Conservation (phyloP, 192 early-diverging fungal genomes). For the Backusella morwellensis region DNA sequence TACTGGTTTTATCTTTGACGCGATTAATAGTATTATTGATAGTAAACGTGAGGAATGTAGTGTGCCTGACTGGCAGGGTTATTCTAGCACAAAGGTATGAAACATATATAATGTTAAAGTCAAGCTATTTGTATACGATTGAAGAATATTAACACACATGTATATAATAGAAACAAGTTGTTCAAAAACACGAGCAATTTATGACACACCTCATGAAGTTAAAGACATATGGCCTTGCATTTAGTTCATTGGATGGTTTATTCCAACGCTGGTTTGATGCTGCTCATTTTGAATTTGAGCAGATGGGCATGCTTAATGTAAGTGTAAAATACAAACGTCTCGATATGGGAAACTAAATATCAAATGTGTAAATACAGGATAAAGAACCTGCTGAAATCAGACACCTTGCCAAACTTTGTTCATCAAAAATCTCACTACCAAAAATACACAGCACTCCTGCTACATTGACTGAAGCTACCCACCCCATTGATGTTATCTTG, state of each 20-base stretch:
- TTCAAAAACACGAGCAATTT: conserved; percentile 37
- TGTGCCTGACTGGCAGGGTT: conserved; percentile 6
- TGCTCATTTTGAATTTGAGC: conserved; percentile 29
- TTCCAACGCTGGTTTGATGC: conserved; percentile 46
- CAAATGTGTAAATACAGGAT: conserved; percentile 8
- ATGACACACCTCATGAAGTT: conserved; percentile 46
- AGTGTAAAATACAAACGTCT: neutral
- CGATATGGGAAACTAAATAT: neutral
- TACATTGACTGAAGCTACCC: neutral
- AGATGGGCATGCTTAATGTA: conserved; percentile 17
- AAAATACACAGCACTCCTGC: neutral
- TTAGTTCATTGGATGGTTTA: conserved; percentile 38
- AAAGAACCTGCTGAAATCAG: conserved; percentile 16
- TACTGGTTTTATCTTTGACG: conserved; percentile 37
- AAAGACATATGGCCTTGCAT: conserved; percentile 40
- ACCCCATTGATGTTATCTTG: conserved; percentile 26
- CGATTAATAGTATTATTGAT: conserved; percentile 39
- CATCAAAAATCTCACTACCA: neutral
- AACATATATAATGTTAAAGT: neutral
- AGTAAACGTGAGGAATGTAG: conserved; percentile 35
- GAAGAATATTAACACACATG: neutral
- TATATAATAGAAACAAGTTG: conserved; percentile 31
- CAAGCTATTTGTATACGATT: neutral
- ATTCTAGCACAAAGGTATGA: conserved; percentile 6
- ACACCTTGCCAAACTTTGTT: conserved; percentile 15